A percentile compares a stretch with the other conserved stretches of the same genome.
phyloP scores from a whole-genome alignment of 768 basidiomycete species.

The Russula abietina region DNA sequence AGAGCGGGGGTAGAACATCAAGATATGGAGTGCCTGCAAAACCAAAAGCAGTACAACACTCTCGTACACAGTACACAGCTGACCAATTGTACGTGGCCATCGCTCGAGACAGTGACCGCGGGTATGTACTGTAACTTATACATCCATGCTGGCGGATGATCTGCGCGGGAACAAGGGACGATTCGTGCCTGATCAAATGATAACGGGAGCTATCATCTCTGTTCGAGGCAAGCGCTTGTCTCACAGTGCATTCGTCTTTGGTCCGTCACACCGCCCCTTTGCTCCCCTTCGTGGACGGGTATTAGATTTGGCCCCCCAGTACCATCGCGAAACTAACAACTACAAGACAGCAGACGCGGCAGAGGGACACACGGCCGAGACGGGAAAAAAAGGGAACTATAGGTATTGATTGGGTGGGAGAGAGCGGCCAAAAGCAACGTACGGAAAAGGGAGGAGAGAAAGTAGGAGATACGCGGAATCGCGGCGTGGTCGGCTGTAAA shows the following conservation, averaged over 20 bases:
- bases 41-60: too few relatives aligned
- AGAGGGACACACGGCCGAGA: conserved; percentile 10
- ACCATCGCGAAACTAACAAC: conserved; percentile 32
- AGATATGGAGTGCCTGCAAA: too few relatives aligned
- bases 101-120: too few relatives aligned
- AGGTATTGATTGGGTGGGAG: conserved; percentile 25
- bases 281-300: conserved; percentile 30
- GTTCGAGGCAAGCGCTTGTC: too few relatives aligned
- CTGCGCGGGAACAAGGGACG: too few relatives aligned
- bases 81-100: too few relatives aligned
- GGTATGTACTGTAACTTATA: too few relatives aligned
- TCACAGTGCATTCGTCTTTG: background rate
- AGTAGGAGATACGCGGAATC: conserved; percentile 23
- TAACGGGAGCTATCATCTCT: too few relatives aligned
- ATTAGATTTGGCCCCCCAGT: conserved; percentile 34
- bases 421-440: conserved; percentile 25
- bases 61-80: too few relatives aligned
- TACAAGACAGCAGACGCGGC: conserved; percentile 30
- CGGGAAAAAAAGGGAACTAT: conserved; percentile 22
- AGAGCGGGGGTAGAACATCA: too few relatives aligned
- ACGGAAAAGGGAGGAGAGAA: conserved; percentile 14
- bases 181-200: too few relatives aligned
- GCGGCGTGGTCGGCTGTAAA: conserved; percentile 18
- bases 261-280: conserved; percentile 1
- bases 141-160: too few relatives aligned